Percentiles rank a stretch among this genome's conserved stretches.
These are phyloP conservation scores for Tuber aestivum DNA, from an alignment of 495 filamentous ascomycete species.

Conservation along the genomic window DNA sequence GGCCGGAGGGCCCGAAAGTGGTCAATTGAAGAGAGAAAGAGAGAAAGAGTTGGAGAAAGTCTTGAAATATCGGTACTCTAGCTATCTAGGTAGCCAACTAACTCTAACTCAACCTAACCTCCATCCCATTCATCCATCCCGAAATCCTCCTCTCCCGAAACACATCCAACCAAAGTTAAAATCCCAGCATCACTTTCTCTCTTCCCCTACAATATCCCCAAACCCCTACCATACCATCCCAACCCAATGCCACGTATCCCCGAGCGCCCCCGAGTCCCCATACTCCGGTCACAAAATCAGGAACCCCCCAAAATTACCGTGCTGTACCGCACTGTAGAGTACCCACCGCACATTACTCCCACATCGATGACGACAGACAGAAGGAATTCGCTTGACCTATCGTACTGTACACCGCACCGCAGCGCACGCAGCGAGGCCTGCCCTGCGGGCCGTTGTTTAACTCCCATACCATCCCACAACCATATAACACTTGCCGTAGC, in stretches of 20 bases:
- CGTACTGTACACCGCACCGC: neutral
- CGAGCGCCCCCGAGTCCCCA: neutral
- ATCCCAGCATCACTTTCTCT: neutral
- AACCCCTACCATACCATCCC: neutral
- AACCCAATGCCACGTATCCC: constrained; percentile 4
- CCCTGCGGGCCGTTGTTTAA: constrained; percentile 4
- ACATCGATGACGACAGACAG: neutral
- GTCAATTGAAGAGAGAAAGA: neutral
- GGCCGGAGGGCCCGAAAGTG: neutral
- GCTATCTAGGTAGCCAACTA: neutral
- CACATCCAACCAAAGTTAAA: neutral
- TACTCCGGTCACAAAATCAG: neutral
- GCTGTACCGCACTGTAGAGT: neutral
- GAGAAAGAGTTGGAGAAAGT: neutral
- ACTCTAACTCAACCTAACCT: constrained; percentile 2
- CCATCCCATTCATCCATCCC: neutral
- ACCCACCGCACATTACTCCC: neutral
- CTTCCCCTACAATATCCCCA: neutral
- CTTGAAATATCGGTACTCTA: neutral
- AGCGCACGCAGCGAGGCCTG: neutral
- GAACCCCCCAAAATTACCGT: neutral
- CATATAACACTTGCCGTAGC: neutral
- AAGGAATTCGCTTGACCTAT: neutral
- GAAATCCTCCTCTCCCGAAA: neutral
- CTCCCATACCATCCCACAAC: constrained; percentile 1